Percentiles rank a stretch among this genome's conserved stretches.
phyloP scores from a whole-genome alignment of 176 grass and related monocot genomes.

The Eragrostis nindensis region DNA sequence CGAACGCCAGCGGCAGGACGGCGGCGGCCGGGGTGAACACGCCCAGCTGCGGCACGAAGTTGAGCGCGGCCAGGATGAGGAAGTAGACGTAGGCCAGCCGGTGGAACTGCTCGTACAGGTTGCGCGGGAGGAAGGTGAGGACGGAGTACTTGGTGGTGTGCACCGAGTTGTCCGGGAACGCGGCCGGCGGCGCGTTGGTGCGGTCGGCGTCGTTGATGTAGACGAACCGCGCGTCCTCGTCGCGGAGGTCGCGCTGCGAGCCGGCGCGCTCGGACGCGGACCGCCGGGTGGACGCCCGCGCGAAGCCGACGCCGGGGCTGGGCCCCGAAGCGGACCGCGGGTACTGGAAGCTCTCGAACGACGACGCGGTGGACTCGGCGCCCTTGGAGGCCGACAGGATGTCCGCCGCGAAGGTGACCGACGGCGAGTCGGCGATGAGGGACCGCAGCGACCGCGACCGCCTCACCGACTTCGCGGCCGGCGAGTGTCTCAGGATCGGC shows the following conservation, averaged over 20 bases:
- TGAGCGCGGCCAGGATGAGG: conserved; percentile 64
- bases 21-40: conserved; percentile 58
- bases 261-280: conserved; percentile 69
- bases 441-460: conserved; percentile 47
- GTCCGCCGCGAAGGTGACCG: conserved; percentile 51
- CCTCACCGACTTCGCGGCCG: background rate
- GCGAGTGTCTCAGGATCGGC: conserved; percentile 56
- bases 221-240: conserved; percentile 91
- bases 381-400: conserved; percentile 44
- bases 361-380: conserved; percentile 20
- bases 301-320: background rate
- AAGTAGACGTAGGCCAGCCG: conserved; percentile 90
- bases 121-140: conserved; percentile 88
- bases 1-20: conserved; percentile 79
- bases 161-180: conserved; percentile 69
- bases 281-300: conserved; percentile 37
- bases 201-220: conserved; percentile 77
- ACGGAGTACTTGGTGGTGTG: conserved; percentile 77
- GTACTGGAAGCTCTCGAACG: conserved; percentile 48
- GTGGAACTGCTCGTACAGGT: conserved; percentile 98
- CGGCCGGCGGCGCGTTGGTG: conserved; percentile 44
- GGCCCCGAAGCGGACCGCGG: conserved; percentile 39
- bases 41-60: conserved; percentile 82
- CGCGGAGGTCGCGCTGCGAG: conserved; percentile 76
- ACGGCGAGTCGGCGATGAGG: conserved; percentile 31